These are phyloP conservation scores for Sclerotinia spermophila DNA, from an alignment of 2,329 filamentous ascomycete species.

Conservation along the genomic window DNA sequence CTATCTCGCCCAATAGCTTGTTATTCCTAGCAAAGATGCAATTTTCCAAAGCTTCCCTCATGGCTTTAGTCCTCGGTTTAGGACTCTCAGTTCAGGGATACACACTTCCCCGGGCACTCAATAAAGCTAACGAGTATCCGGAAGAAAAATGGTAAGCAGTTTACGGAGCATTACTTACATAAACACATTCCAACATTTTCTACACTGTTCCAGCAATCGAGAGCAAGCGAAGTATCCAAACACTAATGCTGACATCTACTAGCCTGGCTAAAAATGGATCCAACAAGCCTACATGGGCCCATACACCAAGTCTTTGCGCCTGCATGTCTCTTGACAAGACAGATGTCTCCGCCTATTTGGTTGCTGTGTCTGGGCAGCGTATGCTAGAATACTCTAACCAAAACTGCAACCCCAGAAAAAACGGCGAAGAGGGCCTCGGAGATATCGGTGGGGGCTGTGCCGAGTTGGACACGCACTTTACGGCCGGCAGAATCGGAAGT, in stretches of 20 bases:
- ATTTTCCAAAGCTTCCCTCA: background rate
- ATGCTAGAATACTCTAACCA: background rate
- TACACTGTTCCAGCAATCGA: background rate
- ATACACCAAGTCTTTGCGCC: background rate
- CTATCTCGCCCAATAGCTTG: background rate
- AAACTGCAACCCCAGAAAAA: background rate
- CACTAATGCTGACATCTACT: background rate
- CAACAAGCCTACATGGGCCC: background rate
- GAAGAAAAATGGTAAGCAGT: background rate
- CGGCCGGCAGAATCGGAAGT: background rate
- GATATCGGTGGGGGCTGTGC: background rate
- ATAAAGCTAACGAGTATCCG: background rate
- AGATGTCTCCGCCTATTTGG: background rate
- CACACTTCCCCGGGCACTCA: background rate
- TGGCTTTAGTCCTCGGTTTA: background rate
- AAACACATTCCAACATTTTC: background rate
- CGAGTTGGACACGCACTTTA: background rate
- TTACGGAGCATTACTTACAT: background rate
- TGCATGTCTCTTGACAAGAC: background rate
- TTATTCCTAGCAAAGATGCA: background rate
- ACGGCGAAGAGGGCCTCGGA: background rate
- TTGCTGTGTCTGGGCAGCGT: background rate
- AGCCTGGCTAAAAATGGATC: background rate
- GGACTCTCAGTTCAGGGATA: background rate
- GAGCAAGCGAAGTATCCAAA: background rate